Conservation (phyloP, 352 stramenopile genomes). For the Globisporangium acanthophoron region DNA sequence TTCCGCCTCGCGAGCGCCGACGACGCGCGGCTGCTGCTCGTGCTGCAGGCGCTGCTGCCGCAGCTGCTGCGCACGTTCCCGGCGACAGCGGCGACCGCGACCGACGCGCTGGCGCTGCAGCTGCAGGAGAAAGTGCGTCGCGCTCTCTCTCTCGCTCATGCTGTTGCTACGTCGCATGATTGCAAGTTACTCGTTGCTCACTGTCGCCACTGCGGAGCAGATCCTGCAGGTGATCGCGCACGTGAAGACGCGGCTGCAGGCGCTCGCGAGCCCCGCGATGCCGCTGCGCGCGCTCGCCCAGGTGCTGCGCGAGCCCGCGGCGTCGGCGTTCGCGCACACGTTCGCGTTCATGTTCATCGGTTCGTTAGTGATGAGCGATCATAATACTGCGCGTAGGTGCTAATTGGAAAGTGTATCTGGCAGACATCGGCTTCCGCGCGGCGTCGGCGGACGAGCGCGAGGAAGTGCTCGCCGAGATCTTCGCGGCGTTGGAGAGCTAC, state of each 20-base stretch:
- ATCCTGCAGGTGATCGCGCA: slow-evolving; percentile 70
- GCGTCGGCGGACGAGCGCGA: slow-evolving; percentile 38
- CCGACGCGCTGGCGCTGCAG: slow-evolving; percentile 24
- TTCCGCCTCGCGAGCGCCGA: slow-evolving; percentile 68
- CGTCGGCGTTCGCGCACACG: slow-evolving; percentile 56
- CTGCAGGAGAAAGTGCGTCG: slow-evolving; percentile 63
- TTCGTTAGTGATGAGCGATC: slow-evolving; percentile 10
- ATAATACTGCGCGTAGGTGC: too few relatives aligned
- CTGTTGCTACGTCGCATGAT: background rate
- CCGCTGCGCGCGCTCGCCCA: slow-evolving; percentile 44
- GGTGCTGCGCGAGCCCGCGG: slow-evolving; percentile 29
- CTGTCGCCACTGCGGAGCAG: slow-evolving; percentile 17
- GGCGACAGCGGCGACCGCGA: slow-evolving; percentile 19
- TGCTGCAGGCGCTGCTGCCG: slow-evolving; percentile 61
- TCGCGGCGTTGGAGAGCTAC: slow-evolving; percentile 23
- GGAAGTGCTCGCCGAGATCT: slow-evolving; percentile 27
- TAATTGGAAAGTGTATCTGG: background rate
- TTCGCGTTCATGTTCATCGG: slow-evolving; percentile 75
- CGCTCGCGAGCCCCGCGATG: slow-evolving; percentile 35
- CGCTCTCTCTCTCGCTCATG: background rate
- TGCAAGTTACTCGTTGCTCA: background rate
- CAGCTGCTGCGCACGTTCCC: slow-evolving; percentile 66
- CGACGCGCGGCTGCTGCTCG: slow-evolving; percentile 56
- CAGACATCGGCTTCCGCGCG: slow-evolving; percentile 63
- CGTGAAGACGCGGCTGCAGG: slow-evolving; percentile 65